Percentiles rank a stretch among this genome's conserved stretches.
These are phyloP conservation scores for Geranium rotundifolium DNA, from an alignment of 345 rosid species.

Conservation along the genomic window DNA sequence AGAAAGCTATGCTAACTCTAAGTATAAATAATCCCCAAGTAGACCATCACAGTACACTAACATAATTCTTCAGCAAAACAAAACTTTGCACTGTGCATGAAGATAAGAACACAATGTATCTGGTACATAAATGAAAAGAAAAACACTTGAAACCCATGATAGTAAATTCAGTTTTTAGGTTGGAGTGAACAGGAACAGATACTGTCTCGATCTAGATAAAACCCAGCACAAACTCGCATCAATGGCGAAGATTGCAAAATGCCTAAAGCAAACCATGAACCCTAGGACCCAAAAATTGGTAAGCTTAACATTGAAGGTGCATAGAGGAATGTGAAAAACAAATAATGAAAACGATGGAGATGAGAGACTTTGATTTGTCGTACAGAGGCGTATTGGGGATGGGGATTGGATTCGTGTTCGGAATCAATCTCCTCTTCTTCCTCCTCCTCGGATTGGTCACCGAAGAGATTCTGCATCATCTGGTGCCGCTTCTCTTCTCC, in stretches of 20 bases:
- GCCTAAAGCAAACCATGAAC: neutral
- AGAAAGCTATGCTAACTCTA: neutral
- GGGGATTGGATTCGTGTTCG: conserved; percentile 93
- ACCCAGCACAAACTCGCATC: neutral
- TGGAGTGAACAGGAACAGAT: neutral
- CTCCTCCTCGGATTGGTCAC: conserved; percentile 91
- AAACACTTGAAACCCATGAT: neutral
- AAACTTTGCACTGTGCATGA: neutral
- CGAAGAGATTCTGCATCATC: conserved; percentile 98
- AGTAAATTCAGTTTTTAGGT: neutral
- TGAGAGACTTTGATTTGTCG: neutral
- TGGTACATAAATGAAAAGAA: neutral
- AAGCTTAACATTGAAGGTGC: too few relatives aligned
- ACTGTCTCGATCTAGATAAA: too few relatives aligned
- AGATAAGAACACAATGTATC: too few relatives aligned
- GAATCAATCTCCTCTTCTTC: conserved; percentile 85
- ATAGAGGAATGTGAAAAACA: neutral
- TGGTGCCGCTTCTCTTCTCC: conserved; percentile 77
- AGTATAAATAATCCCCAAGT: too few relatives aligned
- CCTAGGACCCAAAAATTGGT: neutral
- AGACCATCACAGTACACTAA: neutral
- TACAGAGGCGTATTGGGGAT: conserved; percentile 75
- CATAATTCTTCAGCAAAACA: neutral
- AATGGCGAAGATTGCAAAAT: neutral
- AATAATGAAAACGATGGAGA: neutral